Base-by-base conservation (phyloP, 2,329 filamentous ascomycete genomes). In the Neonectria coccinea region DNA sequence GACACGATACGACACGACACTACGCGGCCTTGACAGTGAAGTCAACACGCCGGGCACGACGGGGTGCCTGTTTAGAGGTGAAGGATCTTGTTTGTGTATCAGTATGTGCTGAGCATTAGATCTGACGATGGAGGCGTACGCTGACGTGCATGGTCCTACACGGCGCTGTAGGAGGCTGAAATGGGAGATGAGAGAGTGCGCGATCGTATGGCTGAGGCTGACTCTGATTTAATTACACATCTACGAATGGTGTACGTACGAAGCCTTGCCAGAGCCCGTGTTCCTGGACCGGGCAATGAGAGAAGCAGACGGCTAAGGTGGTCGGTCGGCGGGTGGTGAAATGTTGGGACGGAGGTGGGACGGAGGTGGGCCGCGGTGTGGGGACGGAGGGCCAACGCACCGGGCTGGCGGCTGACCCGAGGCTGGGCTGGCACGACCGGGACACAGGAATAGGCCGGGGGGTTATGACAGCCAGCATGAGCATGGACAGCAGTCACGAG, bases 111-210 rank as follows among this genome's bases (percentile, higher is more conserved):
- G 45, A 59, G 18, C 9, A 10, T 9, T 29, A 56, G 50, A 54
- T 45, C 50, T 59, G 33, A 62, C 57, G 70, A 58, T 51, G 67
- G 42, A 56, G 22, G 31, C 47, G 44, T 61, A 18, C 47, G 66
- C 70, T 73, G 71, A 74, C 70, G 67, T 74, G 71, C 71, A 73
- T 73, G 63, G 66, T 59, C 52, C 36, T n/a, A 56, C 55, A 63
- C 47, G 22, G 54, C 68, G 45, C 53, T 67, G 61, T 39, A 41
- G 53, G 68, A 68, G 62, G 58, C 61, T 67, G 56, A 71, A 70
- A 67, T 42, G 62, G 63, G 69, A 61, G 57, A 64, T 65, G 57
- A 14, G 58, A 52, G 36, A 63, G 64, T 55, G 57, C 47, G 31
- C 48, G 25, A 51, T 59, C 33, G 53, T 22, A 54, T 50, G 45